Evolutionary conservation across 192 early-diverging fungal genomes (phyloP).

Genomic region (Umbelopsis vinacea): DNA sequence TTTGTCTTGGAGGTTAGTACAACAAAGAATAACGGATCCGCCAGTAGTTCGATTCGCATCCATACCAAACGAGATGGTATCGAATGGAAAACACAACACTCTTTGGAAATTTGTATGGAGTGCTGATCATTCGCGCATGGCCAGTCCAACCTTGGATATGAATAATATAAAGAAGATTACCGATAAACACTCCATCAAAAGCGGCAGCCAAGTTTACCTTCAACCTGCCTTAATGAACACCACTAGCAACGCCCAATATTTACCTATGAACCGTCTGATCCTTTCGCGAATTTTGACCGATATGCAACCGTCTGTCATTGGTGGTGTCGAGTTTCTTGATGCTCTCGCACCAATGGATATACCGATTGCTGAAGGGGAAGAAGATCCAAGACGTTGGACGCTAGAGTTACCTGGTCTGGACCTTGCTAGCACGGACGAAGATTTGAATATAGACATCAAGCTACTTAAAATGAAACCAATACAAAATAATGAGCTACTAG

Average conservation of each 20-base stretch:
- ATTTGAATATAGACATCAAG: constrained; percentile 25
- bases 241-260: background rate
- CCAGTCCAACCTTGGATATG: constrained; percentile 5
- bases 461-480: constrained; percentile 24
- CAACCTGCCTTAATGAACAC: background rate
- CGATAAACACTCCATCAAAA: constrained; percentile 12
- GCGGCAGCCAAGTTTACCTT: constrained; percentile 7
- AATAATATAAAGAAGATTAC: constrained; percentile 13
- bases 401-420: constrained; percentile 23
- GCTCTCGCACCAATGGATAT: background rate
- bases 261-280: background rate
- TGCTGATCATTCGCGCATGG: background rate
- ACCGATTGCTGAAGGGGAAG: background rate
- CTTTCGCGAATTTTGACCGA: background rate
- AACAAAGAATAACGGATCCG: background rate
- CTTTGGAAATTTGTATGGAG: constrained; percentile 15
- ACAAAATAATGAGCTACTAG: constrained; percentile 24
- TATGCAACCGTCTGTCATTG: background rate
- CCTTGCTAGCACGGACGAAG: constrained; percentile 11
- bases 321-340: background rate
- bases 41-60: background rate
- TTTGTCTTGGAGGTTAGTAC: constrained; percentile 9
- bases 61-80: constrained; percentile 6
- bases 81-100: background rate
- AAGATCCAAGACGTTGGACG: constrained; percentile 20